Evolutionary conservation across 805 yeast species (phyloP).

Genomic region (Teunomyces aglyptinius): DNA sequence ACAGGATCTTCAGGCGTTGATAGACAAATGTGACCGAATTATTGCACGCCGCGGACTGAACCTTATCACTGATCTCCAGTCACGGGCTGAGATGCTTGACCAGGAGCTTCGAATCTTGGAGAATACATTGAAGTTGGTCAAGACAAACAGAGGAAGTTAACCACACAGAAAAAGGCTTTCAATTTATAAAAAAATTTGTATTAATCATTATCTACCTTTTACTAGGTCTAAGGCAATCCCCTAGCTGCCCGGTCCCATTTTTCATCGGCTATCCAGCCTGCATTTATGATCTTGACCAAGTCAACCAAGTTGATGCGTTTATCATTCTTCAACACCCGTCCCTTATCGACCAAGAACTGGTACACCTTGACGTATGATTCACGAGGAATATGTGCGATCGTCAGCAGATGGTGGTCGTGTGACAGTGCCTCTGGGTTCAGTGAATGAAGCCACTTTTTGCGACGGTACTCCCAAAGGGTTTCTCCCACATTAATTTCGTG

Average conservation of each 20-base stretch:
- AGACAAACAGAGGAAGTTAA: conserved; percentile 5
- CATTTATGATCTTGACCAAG: conserved; percentile 65
- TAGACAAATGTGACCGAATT: conserved; percentile 7
- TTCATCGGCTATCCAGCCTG: conserved; percentile 82
- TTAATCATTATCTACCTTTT: conserved; percentile 3
- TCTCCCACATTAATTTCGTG: conserved; percentile 43
- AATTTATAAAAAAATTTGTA: background rate
- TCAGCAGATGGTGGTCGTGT: conserved; percentile 9
- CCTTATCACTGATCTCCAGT: conserved; percentile 12
- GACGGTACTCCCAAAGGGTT: conserved; percentile 65
- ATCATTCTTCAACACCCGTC: conserved; percentile 56
- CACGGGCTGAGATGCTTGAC: conserved; percentile 65
- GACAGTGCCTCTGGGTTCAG: conserved; percentile 26
- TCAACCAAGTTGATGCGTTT: conserved; percentile 72
- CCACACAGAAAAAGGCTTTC: too few relatives aligned
- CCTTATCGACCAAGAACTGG: conserved; percentile 65
- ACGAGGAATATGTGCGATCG: conserved; percentile 39
- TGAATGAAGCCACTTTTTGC: conserved; percentile 60
- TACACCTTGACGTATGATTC: conserved; percentile 63
- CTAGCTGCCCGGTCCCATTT: conserved; percentile 62
- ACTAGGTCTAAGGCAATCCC: conserved; percentile 27
- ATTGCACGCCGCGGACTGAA: background rate
- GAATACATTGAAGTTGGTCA: conserved; percentile 36
- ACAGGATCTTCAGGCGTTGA: conserved; percentile 9
- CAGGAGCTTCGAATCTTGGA: conserved; percentile 73